phyloP scores from a whole-genome alignment of 805 yeast species.

The Dipodascopsis uninucleata region DNA sequence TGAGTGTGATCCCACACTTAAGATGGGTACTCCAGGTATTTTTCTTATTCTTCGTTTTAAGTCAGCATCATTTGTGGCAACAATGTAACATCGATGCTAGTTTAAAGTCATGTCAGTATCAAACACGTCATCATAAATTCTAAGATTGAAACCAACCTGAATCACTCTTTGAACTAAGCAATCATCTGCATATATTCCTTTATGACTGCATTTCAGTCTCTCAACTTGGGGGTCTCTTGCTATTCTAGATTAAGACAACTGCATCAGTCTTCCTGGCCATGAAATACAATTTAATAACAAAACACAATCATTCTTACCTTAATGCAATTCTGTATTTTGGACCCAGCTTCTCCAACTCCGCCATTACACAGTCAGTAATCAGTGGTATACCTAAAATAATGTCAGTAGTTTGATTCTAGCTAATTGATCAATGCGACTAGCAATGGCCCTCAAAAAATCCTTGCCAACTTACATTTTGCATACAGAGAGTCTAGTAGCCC shows the following conservation, averaged over 20 bases:
- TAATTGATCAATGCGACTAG: neutral
- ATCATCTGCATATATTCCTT: conserved; percentile 98
- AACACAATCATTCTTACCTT: conserved; percentile 40
- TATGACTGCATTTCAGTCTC: conserved; percentile 83
- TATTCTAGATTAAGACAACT: conserved; percentile 42
- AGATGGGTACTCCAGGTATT: conserved; percentile 93
- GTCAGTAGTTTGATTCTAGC: neutral
- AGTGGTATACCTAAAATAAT: conserved; percentile 56
- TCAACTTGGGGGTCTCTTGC: conserved; percentile 93
- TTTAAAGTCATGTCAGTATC: conserved; percentile 1
- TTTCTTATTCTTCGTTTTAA: conserved; percentile 89
- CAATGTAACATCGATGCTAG: conserved; percentile 86
- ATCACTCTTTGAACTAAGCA: conserved; percentile 88
- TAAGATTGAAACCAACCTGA: conserved; percentile 42
- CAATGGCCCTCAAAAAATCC: no score
- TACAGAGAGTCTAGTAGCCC: conserved; percentile 95
- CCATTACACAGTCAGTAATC: conserved; percentile 96
- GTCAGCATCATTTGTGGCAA: conserved; percentile 97
- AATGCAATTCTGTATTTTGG: conserved; percentile 92
- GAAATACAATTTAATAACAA: no score
- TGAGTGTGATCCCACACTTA: conserved; percentile 93
- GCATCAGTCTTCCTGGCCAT: no score
- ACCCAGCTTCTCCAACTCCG: conserved; percentile 93
- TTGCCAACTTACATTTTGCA: conserved; percentile 86
- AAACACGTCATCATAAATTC: neutral